Conservation (phyloP, 2,329 filamentous ascomycete genomes). For the Calonectria hongkongensis region DNA sequence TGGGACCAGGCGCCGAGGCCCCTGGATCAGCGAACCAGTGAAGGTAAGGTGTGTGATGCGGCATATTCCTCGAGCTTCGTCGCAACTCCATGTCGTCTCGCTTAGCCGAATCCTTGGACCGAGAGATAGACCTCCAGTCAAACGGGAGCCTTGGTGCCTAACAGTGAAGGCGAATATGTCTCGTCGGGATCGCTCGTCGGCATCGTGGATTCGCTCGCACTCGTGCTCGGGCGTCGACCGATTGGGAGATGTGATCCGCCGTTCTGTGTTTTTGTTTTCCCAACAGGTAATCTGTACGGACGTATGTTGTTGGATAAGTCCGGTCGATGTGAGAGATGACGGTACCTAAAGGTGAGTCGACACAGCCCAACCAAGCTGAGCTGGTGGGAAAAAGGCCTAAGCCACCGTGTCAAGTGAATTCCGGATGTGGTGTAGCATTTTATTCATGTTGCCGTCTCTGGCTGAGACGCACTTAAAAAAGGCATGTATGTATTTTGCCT, state of each 20-base stretch:
- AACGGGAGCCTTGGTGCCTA: slow-evolving; percentile 4
- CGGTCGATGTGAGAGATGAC: slow-evolving; percentile 6
- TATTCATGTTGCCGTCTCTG: not conserved
- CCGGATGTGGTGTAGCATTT: slow-evolving; percentile 11
- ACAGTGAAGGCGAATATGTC: not conserved
- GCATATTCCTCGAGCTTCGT: slow-evolving; percentile 39
- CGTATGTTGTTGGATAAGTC: not conserved
- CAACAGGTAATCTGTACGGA: not conserved
- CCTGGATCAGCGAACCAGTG: slow-evolving; percentile 31
- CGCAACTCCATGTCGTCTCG: slow-evolving; percentile 18
- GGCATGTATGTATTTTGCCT: not conserved
- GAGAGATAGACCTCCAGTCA: not conserved
- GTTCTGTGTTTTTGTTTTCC: not conserved
- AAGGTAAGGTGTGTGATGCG: slow-evolving; percentile 37
- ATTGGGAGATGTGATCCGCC: slow-evolving; percentile 22
- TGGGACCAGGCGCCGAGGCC: slow-evolving; percentile 43
- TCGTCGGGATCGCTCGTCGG: slow-evolving; percentile 14
- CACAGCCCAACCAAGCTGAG: not conserved
- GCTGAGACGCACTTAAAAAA: not conserved
- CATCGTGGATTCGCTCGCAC: not conserved
- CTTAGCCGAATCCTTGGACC: slow-evolving; percentile 19
- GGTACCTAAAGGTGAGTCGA: slow-evolving; percentile 8
- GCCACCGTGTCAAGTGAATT: slow-evolving; percentile 18
- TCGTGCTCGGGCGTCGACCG: slow-evolving; percentile 8
- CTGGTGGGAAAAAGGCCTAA: not conserved